Base-by-base conservation (phyloP, 257 asterid genomes). In the Haberlea rhodopensis region DNA sequence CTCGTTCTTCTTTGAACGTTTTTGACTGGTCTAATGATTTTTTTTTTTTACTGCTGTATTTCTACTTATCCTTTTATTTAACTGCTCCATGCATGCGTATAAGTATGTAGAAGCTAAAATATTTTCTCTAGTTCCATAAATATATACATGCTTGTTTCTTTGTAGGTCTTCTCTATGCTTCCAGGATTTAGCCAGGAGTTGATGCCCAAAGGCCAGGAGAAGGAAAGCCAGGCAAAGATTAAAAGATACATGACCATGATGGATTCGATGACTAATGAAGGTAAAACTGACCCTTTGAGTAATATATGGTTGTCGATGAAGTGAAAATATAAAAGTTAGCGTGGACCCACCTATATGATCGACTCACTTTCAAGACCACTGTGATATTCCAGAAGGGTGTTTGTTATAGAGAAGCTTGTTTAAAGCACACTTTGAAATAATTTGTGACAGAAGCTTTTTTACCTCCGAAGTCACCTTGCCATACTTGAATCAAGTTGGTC, bases 251-350 rank as follows among this genome's bases (percentile, higher is more conserved):
- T 87, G 99, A 94, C 96, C 46, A 90, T 94, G 95, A 86, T 90
- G 99, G 99, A 94, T 74, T 94, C 99, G 1, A 94, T 94, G 99
- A 94, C 97, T 46, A 86, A 94, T 63, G 89, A 90, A 83, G 99
- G 96, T 69, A 74, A 82, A 92, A 45, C 56, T 2, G 51, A 23
- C 31, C 6, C 19, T 29, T 34, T 9, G 29, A 23, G 16, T 11
- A 19, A 10, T 22, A 60, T 60, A n/a, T n/a, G 10, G 19, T 4
- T 19, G 52, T 31, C 20, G 8, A 59, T 34, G n/a, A 19, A 19
- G 15, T 8, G 6, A 3, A 10, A 10, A 37, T n/a, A n/a, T n/a
- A n/a, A n/a, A n/a, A n/a, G 13, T 37, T 13, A 37, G 10, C 0
- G 13, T 37, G n/a, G 6, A 2, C n/a, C 6, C 48, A 13, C 48